Evolutionary conservation across 2,329 filamentous ascomycete genomes (phyloP).

Genomic region (Aspergillus intermedius): DNA sequence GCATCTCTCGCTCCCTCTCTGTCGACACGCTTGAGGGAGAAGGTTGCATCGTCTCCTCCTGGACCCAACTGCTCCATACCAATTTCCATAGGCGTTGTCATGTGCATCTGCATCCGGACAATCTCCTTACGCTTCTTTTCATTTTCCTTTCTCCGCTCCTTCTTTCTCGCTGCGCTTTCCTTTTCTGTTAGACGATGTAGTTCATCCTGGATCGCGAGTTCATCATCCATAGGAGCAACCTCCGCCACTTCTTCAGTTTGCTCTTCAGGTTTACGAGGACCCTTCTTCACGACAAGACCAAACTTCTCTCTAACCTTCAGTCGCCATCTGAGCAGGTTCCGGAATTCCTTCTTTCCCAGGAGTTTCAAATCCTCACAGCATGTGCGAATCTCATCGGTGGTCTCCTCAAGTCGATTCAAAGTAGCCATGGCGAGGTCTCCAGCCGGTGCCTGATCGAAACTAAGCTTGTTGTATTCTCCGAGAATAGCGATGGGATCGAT

Average conservation of each 20-base stretch:
- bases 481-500: slow-evolving; percentile 88
- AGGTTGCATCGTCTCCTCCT: slow-evolving; percentile 74
- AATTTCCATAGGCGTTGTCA: slow-evolving; percentile 93
- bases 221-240: slow-evolving; percentile 88
- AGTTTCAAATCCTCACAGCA: slow-evolving; percentile 83
- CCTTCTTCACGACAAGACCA: slow-evolving; percentile 73
- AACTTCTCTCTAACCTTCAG: slow-evolving; percentile 85
- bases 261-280: slow-evolving; percentile 41
- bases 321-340: slow-evolving; percentile 80
- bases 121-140: slow-evolving; percentile 93
- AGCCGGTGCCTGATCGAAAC: slow-evolving; percentile 71
- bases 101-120: slow-evolving; percentile 93
- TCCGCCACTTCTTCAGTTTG: slow-evolving; percentile 69
- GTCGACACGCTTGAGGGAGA: slow-evolving; percentile 75
- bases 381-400: slow-evolving; percentile 69
- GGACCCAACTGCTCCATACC: slow-evolving; percentile 81
- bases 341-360: slow-evolving; percentile 89
- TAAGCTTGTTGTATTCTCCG: slow-evolving; percentile 74
- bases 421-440: slow-evolving; percentile 82
- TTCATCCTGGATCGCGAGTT: slow-evolving; percentile 82
- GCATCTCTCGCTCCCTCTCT: slow-evolving; percentile 63
- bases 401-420: slow-evolving; percentile 77
- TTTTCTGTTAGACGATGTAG: slow-evolving; percentile 75
- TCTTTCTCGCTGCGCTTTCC: slow-evolving; percentile 68
- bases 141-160: slow-evolving; percentile 79